Evolutionary conservation across 2,329 filamentous ascomycete species (phyloP), one percentile per base, ranked within the genome.

Genomic region (Fusarium napiforme): DNA sequence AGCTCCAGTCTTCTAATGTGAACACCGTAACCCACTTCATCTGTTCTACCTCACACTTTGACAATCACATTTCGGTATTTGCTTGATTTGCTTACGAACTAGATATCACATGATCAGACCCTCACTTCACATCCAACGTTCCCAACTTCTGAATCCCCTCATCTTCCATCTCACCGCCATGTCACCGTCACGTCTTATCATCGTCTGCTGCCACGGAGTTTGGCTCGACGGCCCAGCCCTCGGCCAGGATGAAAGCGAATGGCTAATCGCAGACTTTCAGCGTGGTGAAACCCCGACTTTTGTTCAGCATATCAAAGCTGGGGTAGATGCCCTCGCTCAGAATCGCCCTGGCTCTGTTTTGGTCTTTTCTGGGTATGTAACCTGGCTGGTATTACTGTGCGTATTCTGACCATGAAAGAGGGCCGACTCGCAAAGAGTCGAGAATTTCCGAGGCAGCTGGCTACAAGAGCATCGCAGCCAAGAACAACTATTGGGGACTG

Each of bases 161-260:
- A 53, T 40, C 26, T n/a, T 42, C 43, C 47, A 69, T 30, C 46
- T 75, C 74, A 66, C 30, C 32, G 26, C 65, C 60, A 67, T 66
- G 39, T 46, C 71, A 1, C 82, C 84, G 34, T 82, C 81, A 9
- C 87, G 93, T 72, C 87, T 97, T 16, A 89, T 97, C 58, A 84
- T 97, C 53, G 92, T 97, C 57, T 96, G 94, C 84, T 95, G 94
- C 80, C 94, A 97, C 82, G 93, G 90, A 34, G 93, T 96, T 65
- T 97, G 93, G 86, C 82, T 86, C 19, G 91, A 91, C 32, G 90
- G 90, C 0, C 84, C 86, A 5, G 81, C 82, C 4, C 81, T 82
- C 3, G 90, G 90, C 39, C 71, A 79, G 26, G 83, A 87, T 67
- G 90, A 92, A 78, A 71, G 83, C 10, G 90, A 93, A 79, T 93